Evolutionary conservation across 2,329 filamentous ascomycete species (phyloP).

Genomic region (Cladosporium sp.): DNA sequence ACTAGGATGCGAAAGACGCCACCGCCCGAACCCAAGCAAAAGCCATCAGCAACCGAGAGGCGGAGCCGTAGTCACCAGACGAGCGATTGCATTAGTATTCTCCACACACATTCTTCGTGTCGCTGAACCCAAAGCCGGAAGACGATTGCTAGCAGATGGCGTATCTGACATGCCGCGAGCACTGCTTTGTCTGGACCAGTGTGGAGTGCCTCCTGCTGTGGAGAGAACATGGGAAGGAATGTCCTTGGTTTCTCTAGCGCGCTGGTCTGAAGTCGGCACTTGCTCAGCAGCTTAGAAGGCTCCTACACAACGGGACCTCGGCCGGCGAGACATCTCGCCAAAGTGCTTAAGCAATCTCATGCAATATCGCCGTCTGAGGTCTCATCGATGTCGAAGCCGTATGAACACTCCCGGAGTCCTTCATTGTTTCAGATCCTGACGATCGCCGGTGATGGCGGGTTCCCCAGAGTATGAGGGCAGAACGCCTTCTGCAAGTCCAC

Average conservation of each 20-base stretch:
- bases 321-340: neutral
- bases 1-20: constrained; percentile 6
- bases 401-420: neutral
- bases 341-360: neutral
- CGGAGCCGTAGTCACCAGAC: constrained; percentile 11
- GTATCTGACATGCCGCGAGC: neutral
- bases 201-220: constrained; percentile 2
- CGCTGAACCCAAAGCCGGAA: neutral
- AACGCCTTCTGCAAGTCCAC: constrained; percentile 2
- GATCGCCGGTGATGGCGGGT: neutral
- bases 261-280: neutral
- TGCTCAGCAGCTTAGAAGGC: neutral
- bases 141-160: neutral
- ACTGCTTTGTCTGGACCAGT: neutral
- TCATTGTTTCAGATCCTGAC: constrained; percentile 15
- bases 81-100: neutral
- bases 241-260: neutral
- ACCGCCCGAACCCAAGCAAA: constrained; percentile 7
- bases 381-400: neutral
- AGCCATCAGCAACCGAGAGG: neutral
- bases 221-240: neutral
- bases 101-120: neutral
- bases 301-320: neutral
- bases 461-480: neutral
- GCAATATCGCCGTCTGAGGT: neutral